A percentile compares a stretch with the other conserved stretches of the same genome.
These are phyloP conservation scores for Wickerhamiella musiphila DNA, from an alignment of 805 yeast species.

Conservation along the genomic window DNA sequence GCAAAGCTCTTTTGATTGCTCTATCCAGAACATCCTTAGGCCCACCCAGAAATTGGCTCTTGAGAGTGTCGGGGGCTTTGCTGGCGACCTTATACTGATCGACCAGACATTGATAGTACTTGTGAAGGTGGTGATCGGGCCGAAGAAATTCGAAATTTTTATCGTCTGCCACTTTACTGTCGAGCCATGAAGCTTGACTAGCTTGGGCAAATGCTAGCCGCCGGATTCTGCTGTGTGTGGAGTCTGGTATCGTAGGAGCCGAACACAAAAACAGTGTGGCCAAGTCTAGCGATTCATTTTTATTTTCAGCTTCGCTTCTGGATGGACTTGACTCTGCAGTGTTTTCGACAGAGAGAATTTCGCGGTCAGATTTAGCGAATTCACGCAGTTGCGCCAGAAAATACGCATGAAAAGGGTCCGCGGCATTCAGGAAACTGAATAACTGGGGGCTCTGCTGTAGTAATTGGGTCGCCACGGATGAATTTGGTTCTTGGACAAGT, in stretches of 20 bases:
- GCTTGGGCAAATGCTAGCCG: no score
- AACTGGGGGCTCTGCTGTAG: slow-evolving; percentile 32
- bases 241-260: no score
- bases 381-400: no score
- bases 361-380: no score
- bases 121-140: slow-evolving; percentile 40
- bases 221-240: no score
- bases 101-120: slow-evolving; percentile 31
- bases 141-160: slow-evolving; percentile 58
- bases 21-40: slow-evolving; percentile 5
- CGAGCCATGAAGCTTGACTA: no score
- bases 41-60: slow-evolving; percentile 14
- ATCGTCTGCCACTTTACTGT: no score
- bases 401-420: slow-evolving; percentile 42
- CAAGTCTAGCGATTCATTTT: slow-evolving; percentile 16
- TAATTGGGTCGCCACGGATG: background rate
- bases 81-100: slow-evolving; percentile 35
- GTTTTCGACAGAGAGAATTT: no score
- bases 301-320: background rate
- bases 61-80: slow-evolving; percentile 15
- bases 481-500: background rate
- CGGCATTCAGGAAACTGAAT: slow-evolving; percentile 35
- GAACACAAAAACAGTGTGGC: slow-evolving; percentile 16
- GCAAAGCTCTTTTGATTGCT: slow-evolving; percentile 7
- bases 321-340: background rate